phyloP scores from a whole-genome alignment of 345 rosid species.

The Lepidium didymum region DNA sequence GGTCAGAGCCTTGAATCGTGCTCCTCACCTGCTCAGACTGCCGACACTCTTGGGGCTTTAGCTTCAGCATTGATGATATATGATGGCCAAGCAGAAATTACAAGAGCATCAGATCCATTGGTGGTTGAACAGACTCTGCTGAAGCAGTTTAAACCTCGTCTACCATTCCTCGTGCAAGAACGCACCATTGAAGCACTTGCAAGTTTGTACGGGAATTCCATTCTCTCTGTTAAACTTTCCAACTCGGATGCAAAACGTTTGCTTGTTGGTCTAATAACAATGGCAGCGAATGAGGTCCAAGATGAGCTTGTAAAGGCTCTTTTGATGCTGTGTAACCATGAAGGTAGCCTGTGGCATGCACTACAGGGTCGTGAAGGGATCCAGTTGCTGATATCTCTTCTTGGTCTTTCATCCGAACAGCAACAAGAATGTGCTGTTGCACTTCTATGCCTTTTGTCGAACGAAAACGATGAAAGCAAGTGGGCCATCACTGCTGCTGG shows the following conservation, averaged over 20 bases:
- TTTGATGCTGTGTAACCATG: slow-evolving; percentile 71
- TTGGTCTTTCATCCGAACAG: slow-evolving; percentile 97
- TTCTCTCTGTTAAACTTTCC: slow-evolving; percentile 65
- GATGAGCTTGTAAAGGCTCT: slow-evolving; percentile 93
- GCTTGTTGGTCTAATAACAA: slow-evolving; percentile 97
- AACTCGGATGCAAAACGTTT: slow-evolving; percentile 90
- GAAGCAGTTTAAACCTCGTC: slow-evolving; percentile 81
- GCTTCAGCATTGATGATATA: slow-evolving; percentile 99
- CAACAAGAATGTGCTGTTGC: slow-evolving; percentile 99
- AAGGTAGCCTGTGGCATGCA: slow-evolving; percentile 90
- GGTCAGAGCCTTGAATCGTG: slow-evolving; percentile 99
- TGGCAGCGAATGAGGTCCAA: slow-evolving; percentile 92
- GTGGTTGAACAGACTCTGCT: slow-evolving; percentile 76
- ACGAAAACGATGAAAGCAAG: slow-evolving; percentile 98
- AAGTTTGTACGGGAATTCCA: slow-evolving; percentile 86
- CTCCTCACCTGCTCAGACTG: slow-evolving; percentile 87
- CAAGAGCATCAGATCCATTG: slow-evolving; percentile 73
- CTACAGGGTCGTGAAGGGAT: slow-evolving; percentile 99
- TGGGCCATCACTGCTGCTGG: slow-evolving; percentile 99
- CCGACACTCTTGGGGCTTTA: slow-evolving; percentile 95
- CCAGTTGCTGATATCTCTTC: slow-evolving; percentile 93
- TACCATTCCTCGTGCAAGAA: slow-evolving; percentile 92
- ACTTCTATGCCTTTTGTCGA: slow-evolving; percentile 83
- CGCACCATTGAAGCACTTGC: slow-evolving; percentile 98
- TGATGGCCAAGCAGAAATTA: slow-evolving; percentile 79